Evolutionary conservation across 225 moss, liverwort and hornwort species (phyloP), one percentile per base, ranked within the genome.

Genomic region (Straminergon stramineum): DNA sequence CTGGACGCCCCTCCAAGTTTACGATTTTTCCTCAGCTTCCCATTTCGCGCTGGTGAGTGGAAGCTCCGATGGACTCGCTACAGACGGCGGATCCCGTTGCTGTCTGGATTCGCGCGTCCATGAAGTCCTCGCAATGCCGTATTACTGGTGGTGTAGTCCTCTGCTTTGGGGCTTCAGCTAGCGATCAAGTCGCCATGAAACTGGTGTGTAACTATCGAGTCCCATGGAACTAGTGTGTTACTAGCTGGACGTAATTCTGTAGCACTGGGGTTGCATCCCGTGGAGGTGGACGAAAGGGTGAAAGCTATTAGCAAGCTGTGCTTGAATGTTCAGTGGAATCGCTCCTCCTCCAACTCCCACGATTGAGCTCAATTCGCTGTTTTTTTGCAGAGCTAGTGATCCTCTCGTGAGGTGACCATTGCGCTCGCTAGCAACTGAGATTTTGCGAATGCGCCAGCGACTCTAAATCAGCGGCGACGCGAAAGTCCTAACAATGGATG

Each of bases 401-500:
- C 62, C 39, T 89, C 63, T 20, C 67, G 26, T 48, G 82, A 32
- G 75, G 64, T 74, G 82, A 55, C 41, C 32, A 39, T 55, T 75
- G 73, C 24, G 48, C 32, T 82, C 37, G 65, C 43, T 55, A 34
- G 55, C 55, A 62, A 31, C 61, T 79, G 70, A 85, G 85, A 80
- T 85, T 74, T n/a, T 84, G 91, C 51, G 81, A 62, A 80, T 53
- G 48, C 48, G 37, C 68, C 65, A 34, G 61, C 74, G 16, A 30
- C 57, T 41, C 48, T 68, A 83, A 64, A 87, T 83, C 86, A 66
- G 69, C 58, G 87, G 78, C 82, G 74, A 56, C 85, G 65, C 82
- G 81, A 87, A 82, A 87, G 61, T 85, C 66, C 60, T 81, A 55
- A 83, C 74, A 27, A 94, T 94, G 92, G 94, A 87, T 80, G 78